These are phyloP conservation scores for Phyllosticta capitalensis DNA, from an alignment of 2,329 filamentous ascomycete species.

Conservation along the genomic window DNA sequence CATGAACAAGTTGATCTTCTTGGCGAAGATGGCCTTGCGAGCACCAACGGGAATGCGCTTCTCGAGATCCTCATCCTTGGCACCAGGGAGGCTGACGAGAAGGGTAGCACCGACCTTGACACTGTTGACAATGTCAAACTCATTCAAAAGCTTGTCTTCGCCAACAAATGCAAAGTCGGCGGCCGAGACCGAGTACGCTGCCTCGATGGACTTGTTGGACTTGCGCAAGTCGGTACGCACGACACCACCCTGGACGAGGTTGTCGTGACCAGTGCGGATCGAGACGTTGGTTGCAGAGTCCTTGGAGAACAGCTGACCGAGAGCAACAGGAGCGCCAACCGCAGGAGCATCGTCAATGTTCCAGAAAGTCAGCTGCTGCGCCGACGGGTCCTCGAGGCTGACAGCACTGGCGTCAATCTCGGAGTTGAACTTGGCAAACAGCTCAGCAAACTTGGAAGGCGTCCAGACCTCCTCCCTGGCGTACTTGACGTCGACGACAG, in stretches of 20 bases:
- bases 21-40: slow-evolving; percentile 61
- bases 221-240: slow-evolving; percentile 77
- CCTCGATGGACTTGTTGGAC: slow-evolving; percentile 73
- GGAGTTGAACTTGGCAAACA: slow-evolving; percentile 35
- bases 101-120: slow-evolving; percentile 63
- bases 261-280: slow-evolving; percentile 51
- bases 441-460: slow-evolving; percentile 40
- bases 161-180: slow-evolving; percentile 74
- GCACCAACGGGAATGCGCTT: slow-evolving; percentile 67
- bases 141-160: slow-evolving; percentile 68
- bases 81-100: slow-evolving; percentile 64
- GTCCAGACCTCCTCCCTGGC: slow-evolving; percentile 60
- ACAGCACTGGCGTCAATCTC: slow-evolving; percentile 36
- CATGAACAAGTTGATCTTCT: slow-evolving; percentile 61
- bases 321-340: slow-evolving; percentile 51
- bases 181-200: slow-evolving; percentile 68
- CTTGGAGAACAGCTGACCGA: slow-evolving; percentile 51
- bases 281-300: slow-evolving; percentile 54
- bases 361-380: slow-evolving; percentile 90
- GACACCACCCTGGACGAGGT: slow-evolving; percentile 62
- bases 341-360: slow-evolving; percentile 68
- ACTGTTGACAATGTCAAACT: slow-evolving; percentile 62
- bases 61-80: slow-evolving; percentile 83
- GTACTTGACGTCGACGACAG: slow-evolving; percentile 81
- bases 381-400: slow-evolving; percentile 46